Evolutionary conservation across 1,284 basidiomycete genomes (phyloP).

Genomic region (Rhodotorula sp.): DNA sequence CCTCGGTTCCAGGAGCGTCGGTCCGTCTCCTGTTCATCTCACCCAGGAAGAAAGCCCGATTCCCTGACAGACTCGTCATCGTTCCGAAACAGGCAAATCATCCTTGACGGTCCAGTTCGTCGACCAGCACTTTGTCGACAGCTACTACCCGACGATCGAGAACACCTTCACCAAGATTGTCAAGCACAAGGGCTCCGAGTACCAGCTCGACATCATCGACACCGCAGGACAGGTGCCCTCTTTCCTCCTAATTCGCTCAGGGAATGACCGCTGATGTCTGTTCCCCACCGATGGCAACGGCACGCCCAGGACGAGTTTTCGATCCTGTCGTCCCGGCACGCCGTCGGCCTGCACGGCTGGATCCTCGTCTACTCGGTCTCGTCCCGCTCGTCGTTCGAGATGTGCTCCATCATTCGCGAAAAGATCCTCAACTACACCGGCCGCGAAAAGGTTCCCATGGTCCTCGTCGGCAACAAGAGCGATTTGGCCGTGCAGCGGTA

Average conservation of each 20-base stretch:
- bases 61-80: neutral
- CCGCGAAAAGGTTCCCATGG: slow-evolving; percentile 83
- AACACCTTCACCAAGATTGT: slow-evolving; percentile 81
- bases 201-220: slow-evolving; percentile 96
- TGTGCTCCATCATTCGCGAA: slow-evolving; percentile 92
- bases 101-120: slow-evolving; percentile 73
- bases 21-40: slow-evolving; percentile 53
- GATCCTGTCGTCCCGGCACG: slow-evolving; percentile 53
- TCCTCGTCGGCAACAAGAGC: slow-evolving; percentile 92
- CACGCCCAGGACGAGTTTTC: slow-evolving; percentile 76
- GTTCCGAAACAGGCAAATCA: slow-evolving; percentile 62
- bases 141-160: slow-evolving; percentile 95
- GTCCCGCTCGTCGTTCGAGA: slow-evolving; percentile 88
- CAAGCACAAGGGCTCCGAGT: slow-evolving; percentile 77
- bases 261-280: neutral
- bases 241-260: neutral
- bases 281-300: neutral
- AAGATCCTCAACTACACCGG: slow-evolving; percentile 97
- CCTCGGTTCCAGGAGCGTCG: slow-evolving; percentile 74
- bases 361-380: slow-evolving; percentile 93
- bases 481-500: slow-evolving; percentile 73
- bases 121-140: slow-evolving; percentile 62
- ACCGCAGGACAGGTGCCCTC: slow-evolving; percentile 73
- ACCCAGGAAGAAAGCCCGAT: neutral
- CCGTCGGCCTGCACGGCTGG: slow-evolving; percentile 54